Evolutionary conservation across 2,329 filamentous ascomycete species (phyloP).

Genomic region (Penicillium sp.): DNA sequence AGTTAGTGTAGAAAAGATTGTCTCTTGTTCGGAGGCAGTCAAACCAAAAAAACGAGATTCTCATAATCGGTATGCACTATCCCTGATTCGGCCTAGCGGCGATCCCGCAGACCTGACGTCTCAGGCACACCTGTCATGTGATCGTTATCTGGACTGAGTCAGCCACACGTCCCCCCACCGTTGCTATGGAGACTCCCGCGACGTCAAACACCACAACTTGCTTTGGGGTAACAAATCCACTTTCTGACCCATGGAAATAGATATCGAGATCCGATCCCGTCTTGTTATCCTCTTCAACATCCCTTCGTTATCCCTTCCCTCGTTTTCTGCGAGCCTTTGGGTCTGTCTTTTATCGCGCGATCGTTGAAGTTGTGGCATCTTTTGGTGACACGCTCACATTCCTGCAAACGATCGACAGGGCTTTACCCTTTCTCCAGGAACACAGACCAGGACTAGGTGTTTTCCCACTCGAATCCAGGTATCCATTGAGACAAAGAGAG

Average conservation of each 20-base stretch:
- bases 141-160: conserved; percentile 25
- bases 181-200: conserved; percentile 45
- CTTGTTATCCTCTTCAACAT: conserved; percentile 24
- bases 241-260: conserved; percentile 33
- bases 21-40: neutral
- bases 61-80: conserved; percentile 17
- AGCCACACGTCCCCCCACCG: conserved; percentile 21
- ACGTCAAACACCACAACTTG: conserved; percentile 41
- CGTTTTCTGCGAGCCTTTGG: conserved; percentile 15
- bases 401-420: conserved; percentile 33
- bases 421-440: conserved; percentile 17
- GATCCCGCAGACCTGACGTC: conserved; percentile 23
- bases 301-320: conserved; percentile 35
- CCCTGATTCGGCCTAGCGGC: conserved; percentile 22
- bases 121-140: conserved; percentile 21
- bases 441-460: conserved; percentile 25
- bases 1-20: conserved; percentile 23
- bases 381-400: conserved; percentile 32
- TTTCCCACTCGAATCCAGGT: conserved; percentile 25
- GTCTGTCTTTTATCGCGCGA: conserved; percentile 10
- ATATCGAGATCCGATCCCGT: conserved; percentile 33
- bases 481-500: conserved; percentile 25
- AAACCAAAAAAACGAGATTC: conserved; percentile 21
- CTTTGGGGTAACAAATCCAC: conserved; percentile 37
- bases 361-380: conserved; percentile 27